Evolutionary conservation across 129 eudicot genomes (phyloP).

Genomic region (Centella asiatica): DNA sequence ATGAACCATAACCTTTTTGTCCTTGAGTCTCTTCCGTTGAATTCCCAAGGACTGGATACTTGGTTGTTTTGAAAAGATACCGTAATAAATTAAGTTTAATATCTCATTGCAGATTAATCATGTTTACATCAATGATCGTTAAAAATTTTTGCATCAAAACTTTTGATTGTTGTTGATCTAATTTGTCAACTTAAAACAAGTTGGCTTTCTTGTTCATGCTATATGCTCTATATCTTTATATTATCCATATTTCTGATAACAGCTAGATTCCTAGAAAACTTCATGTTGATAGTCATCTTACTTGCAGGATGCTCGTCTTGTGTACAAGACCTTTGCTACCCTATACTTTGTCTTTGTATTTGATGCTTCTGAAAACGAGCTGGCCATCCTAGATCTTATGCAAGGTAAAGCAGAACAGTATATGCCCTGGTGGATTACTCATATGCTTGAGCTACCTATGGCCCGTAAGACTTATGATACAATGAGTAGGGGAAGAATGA

Average conservation of each 20-base stretch:
- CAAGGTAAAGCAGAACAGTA: constrained; percentile 53
- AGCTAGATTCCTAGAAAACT: background rate
- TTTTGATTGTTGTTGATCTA: too few relatives aligned
- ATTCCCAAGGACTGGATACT: too few relatives aligned
- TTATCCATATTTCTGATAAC: constrained; percentile 7
- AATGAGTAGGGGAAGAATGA: too few relatives aligned
- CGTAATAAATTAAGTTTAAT: background rate
- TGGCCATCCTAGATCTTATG: constrained; percentile 91
- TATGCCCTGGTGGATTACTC: background rate
- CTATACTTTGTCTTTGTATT: constrained; percentile 72
- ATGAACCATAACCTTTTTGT: background rate
- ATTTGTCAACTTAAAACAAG: too few relatives aligned
- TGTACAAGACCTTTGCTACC: constrained; percentile 82
- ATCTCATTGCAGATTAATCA: constrained; percentile 7
- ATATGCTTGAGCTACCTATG: background rate
- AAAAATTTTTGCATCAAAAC: too few relatives aligned
- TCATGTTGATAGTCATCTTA: constrained; percentile 6
- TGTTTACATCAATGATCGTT: too few relatives aligned
- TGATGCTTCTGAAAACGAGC: constrained; percentile 88
- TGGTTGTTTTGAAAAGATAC: too few relatives aligned
- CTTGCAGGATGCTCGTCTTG: constrained; percentile 85
- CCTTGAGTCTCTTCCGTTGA: background rate
- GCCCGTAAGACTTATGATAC: too few relatives aligned
- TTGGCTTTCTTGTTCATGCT: too few relatives aligned
- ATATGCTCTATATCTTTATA: constrained; percentile 1